These are phyloP conservation scores for Penicillium vulpinum DNA, from an alignment of 2,329 filamentous ascomycete species.

Conservation along the genomic window DNA sequence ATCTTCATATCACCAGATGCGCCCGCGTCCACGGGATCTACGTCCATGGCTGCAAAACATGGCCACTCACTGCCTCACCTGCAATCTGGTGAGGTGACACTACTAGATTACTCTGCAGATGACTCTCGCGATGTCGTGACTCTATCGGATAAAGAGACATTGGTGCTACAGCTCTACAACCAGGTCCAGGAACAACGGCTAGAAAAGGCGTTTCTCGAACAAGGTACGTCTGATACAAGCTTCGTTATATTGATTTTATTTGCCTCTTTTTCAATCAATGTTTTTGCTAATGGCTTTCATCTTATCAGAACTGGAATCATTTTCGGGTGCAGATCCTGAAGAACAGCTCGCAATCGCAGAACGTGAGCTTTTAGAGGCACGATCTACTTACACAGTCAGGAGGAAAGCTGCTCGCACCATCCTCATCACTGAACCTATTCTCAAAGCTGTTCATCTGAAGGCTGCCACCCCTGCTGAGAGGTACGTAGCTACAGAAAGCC, in stretches of 20 bases:
- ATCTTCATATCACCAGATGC: conserved; percentile 32
- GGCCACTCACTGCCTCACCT: conserved; percentile 33
- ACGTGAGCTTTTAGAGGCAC: conserved; percentile 67
- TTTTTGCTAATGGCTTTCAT: conserved; percentile 2
- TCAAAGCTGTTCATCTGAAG: conserved; percentile 74
- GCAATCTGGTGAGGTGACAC: conserved; percentile 34
- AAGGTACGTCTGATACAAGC: conserved; percentile 31
- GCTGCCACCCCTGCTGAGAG: conserved; percentile 66
- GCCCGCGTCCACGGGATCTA: conserved; percentile 29
- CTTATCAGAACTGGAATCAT: conserved; percentile 34
- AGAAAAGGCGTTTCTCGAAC: conserved; percentile 66
- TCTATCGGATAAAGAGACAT: conserved; percentile 66
- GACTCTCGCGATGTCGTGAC: conserved; percentile 51
- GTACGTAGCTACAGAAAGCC: conserved; percentile 46
- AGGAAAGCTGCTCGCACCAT: conserved; percentile 69
- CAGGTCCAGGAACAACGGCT: conserved; percentile 69
- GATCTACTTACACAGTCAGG: conserved; percentile 67
- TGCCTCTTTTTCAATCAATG: not conserved
- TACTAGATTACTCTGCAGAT: conserved; percentile 47
- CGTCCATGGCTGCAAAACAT: conserved; percentile 39
- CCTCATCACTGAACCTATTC: conserved; percentile 70
- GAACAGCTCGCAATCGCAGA: conserved; percentile 57
- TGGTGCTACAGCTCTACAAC: conserved; percentile 69
- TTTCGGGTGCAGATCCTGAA: conserved; percentile 54
- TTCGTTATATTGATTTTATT: conserved; percentile 1